Conservation (phyloP, 495 filamentous ascomycete genomes). For the Bacidia gigantensis region DNA sequence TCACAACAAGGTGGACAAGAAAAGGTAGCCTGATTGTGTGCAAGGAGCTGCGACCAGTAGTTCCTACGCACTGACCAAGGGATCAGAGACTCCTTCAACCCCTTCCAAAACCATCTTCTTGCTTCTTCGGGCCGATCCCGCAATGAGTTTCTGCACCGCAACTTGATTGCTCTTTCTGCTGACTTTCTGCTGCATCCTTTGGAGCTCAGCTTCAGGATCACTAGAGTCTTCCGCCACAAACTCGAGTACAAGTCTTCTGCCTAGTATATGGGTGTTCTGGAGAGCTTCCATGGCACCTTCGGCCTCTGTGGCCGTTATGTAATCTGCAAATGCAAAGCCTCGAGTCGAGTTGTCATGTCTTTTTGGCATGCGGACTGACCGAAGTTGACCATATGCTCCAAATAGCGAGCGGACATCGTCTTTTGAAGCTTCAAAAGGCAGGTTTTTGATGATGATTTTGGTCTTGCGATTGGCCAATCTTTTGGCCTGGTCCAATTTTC, state of each 20-base stretch:
- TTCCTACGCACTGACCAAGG: conserved; percentile 6
- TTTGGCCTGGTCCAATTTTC: conserved; percentile 66
- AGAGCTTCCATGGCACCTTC: conserved; percentile 85
- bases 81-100: conserved; percentile 32
- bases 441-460: conserved; percentile 96
- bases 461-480: conserved; percentile 58
- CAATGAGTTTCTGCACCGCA: conserved; percentile 67
- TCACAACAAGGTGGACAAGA: no score
- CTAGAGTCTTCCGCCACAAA: conserved; percentile 73
- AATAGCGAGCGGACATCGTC: conserved; percentile 80
- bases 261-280: conserved; percentile 84
- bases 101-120: conserved; percentile 79
- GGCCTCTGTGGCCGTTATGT: conserved; percentile 81
- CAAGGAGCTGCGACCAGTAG: not conserved
- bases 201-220: conserved; percentile 90
- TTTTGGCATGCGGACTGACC: conserved; percentile 83
- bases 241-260: conserved; percentile 74
- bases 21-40: not conserved
- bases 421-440: conserved; percentile 90
- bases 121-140: conserved; percentile 47
- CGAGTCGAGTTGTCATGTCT: conserved; percentile 79
- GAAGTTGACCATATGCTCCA: conserved; percentile 77
- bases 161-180: conserved; percentile 76
- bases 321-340: conserved; percentile 95
- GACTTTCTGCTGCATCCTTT: conserved; percentile 90